A percentile compares a stretch with the other conserved stretches of the same genome.
These are phyloP conservation scores for Thelonectria discophora DNA, from an alignment of 2,329 filamentous ascomycete species.

Conservation along the genomic window DNA sequence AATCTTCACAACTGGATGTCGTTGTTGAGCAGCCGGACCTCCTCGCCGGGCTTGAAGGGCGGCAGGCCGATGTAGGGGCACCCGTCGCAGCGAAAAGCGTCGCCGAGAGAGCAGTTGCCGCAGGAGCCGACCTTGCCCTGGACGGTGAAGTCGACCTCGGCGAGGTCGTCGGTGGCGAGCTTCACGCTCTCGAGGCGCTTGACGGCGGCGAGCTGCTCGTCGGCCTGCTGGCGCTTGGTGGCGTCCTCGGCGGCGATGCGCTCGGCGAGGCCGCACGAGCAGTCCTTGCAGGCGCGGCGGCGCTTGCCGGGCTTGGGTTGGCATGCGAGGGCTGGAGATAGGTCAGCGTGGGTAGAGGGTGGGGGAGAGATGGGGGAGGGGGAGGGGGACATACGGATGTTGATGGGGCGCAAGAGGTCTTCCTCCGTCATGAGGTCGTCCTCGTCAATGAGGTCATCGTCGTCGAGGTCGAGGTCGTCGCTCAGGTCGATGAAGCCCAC, in stretches of 20 bases:
- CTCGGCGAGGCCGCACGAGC: slow-evolving; percentile 90
- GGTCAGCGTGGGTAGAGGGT: slow-evolving; percentile 15
- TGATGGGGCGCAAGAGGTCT: slow-evolving; percentile 79
- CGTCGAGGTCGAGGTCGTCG: slow-evolving; percentile 71
- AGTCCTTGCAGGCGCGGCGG: slow-evolving; percentile 96
- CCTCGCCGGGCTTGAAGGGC: slow-evolving; percentile 96
- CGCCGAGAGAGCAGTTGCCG: slow-evolving; percentile 91
- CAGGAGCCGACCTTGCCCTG: slow-evolving; percentile 95
- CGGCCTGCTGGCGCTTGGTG: slow-evolving; percentile 72
- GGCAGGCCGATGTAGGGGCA: slow-evolving; percentile 90
- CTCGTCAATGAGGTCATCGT: slow-evolving; percentile 92
- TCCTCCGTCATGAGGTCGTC: slow-evolving; percentile 86
- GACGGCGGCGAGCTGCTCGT: slow-evolving; percentile 71
- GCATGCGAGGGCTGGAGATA: slow-evolving; percentile 76
- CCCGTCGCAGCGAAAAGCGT: slow-evolving; percentile 81
- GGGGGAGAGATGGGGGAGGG: not conserved
- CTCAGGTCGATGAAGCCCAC: slow-evolving; percentile 75
- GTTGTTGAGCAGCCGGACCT: slow-evolving; percentile 87
- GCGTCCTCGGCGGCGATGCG: slow-evolving; percentile 86
- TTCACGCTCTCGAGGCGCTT: slow-evolving; percentile 79
- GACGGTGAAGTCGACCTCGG: slow-evolving; percentile 95
- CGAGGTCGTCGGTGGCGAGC: slow-evolving; percentile 78
- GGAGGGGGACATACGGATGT: slow-evolving; percentile 73
- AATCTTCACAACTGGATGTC: slow-evolving; percentile 78
- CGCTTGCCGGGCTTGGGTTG: slow-evolving; percentile 87